Percentiles rank a stretch among this genome's conserved stretches.
phyloP scores from a whole-genome alignment of 148 eudicot species.

The Vaccinium myrtillus region DNA sequence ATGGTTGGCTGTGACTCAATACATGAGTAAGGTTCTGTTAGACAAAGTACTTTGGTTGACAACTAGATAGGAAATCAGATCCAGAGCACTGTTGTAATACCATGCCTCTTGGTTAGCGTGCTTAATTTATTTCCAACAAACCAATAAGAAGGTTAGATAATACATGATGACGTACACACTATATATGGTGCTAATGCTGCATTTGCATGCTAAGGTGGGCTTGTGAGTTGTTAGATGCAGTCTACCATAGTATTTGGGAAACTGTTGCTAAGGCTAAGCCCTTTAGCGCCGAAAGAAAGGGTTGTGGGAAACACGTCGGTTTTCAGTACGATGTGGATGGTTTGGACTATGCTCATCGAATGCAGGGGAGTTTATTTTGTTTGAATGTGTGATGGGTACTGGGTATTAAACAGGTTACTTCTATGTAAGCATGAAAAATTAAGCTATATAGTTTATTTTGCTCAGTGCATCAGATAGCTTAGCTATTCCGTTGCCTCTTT shows the following conservation, averaged over 20 bases:
- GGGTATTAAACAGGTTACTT: neutral
- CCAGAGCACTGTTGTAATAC: neutral
- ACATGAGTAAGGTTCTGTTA: neutral
- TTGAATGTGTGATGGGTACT: neutral
- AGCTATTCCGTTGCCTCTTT: neutral
- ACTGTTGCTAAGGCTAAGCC: neutral
- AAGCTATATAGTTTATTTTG: neutral
- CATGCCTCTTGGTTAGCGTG: neutral
- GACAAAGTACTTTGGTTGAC: neutral
- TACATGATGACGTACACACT: no score
- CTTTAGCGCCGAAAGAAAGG: neutral
- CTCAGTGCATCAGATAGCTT: conserved; percentile 1
- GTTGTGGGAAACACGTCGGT: neutral
- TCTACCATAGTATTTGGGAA: neutral
- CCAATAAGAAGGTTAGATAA: neutral
- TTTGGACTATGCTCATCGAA: neutral
- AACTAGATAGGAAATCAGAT: neutral
- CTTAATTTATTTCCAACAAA: neutral
- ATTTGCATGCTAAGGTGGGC: no score
- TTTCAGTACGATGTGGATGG: neutral
- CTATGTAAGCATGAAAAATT: neutral
- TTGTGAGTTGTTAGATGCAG: neutral
- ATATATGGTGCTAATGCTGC: no score
- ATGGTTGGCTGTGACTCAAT: neutral
- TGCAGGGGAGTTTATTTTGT: neutral